Base-by-base conservation (phyloP, 2,329 filamentous ascomycete species). In the Penicillium sp. region DNA sequence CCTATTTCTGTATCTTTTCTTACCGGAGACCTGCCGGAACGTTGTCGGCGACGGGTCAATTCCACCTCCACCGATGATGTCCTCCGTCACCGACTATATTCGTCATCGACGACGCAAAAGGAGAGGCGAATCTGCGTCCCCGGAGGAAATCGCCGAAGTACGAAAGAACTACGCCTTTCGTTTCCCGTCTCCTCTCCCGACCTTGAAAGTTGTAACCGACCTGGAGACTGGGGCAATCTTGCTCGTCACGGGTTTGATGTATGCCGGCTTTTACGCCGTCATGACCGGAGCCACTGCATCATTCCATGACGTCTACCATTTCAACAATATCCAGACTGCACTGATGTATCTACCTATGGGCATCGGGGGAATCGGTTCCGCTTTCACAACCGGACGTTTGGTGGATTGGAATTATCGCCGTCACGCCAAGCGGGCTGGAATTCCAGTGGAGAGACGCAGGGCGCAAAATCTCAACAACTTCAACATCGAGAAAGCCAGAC, bases 371-470 rank as follows among this genome's bases (percentile, higher is more conserved):
- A 45, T 60, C 9, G 14, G 58, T 25, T 57, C 63, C n/a, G 53
- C 62, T 5, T 57, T 65, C 22, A 53, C 74, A 14, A 70, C 67
- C 30, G 87, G 89, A 5, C 76, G 77, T 2, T 58, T 83, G 7
- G 78, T 89, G 30, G 87, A 89, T 68, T 85, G 82, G 78, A 90
- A 92, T 68, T 94, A 88, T 67, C 79, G 83, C 6, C 81, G 87
- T 35, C 79, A 85, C 42, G 87, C 88, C 1, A 77, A 74, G 44
- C 77, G 79, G 28, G 74, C 86, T 14, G 84, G 84, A 5, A 75
- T 90, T 51, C 72, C 75, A 2, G 80, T 90, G 53, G 79, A 83
- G 46, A 78, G 76, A 80, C 57, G 66, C 81, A 28, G 44, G 4
- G 50, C 53, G 14, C 38, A 53, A 5, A 56, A 61, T 13, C 50